phyloP scores from a whole-genome alignment of 371 early-diverging fungal species.

The Haplosporangium sp. region DNA sequence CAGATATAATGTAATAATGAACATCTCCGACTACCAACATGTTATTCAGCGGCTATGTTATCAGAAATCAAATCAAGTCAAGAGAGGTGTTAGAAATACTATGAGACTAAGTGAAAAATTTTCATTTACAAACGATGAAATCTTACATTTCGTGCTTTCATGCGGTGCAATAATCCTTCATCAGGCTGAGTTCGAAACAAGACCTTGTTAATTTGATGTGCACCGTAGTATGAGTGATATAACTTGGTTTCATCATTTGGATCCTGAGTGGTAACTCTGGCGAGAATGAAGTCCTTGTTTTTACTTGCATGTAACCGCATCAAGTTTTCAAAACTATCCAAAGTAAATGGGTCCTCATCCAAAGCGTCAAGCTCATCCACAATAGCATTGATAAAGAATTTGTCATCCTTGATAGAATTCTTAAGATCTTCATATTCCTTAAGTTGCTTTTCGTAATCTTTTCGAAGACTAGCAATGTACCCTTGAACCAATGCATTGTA shows the following conservation, averaged over 20 bases:
- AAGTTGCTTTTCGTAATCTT: constrained; percentile 26
- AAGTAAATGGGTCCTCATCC: constrained; percentile 83
- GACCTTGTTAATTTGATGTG: constrained; percentile 86
- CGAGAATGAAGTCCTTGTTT: constrained; percentile 82
- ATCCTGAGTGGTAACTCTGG: constrained; percentile 83
- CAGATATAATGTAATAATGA: constrained; percentile 56
- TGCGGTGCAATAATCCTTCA: constrained; percentile 78
- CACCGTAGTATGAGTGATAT: constrained; percentile 76
- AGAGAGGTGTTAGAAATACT: too few species aligned
- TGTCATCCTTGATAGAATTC: constrained; percentile 21
- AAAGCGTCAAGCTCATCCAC: constrained; percentile 43
- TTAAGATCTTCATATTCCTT: constrained; percentile 22
- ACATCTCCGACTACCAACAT: constrained; percentile 66
- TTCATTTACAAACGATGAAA: neutral
- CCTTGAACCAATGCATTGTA: constrained; percentile 20
- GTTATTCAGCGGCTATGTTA: constrained; percentile 42
- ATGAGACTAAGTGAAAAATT: too few species aligned
- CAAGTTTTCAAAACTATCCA: constrained; percentile 77
- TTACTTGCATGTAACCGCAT: constrained; percentile 68
- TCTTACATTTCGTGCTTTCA: constrained; percentile 85
- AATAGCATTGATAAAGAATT: constrained; percentile 67
- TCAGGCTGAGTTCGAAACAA: constrained; percentile 81
- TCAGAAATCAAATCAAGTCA: neutral
- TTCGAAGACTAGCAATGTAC: constrained; percentile 18
- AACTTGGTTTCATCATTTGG: constrained; percentile 63